phyloP scores from a whole-genome alignment of 768 basidiomycete genomes.

The Pilatotrama ljubarskyi region DNA sequence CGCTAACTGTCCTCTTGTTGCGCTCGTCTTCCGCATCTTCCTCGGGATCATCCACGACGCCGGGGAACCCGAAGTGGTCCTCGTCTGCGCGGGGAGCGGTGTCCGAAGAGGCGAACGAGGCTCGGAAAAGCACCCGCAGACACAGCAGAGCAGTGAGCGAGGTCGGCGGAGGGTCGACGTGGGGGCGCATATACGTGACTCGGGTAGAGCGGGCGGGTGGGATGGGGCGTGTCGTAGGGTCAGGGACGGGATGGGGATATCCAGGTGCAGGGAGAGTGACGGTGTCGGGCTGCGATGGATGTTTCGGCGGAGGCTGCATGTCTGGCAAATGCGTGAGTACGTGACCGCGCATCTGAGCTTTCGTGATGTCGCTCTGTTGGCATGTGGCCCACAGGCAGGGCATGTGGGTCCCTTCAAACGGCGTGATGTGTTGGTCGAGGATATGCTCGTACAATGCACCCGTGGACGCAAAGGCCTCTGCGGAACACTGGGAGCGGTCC shows the following conservation, averaged over 20 bases:
- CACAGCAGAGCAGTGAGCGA: conserved; percentile 81
- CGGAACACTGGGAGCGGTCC: conserved; percentile 60
- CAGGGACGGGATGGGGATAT: conserved; percentile 54
- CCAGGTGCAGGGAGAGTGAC: conserved; percentile 63
- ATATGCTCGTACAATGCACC: conserved; percentile 77
- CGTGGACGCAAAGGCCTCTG: conserved; percentile 47
- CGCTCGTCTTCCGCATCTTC: conserved; percentile 61
- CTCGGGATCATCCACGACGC: conserved; percentile 60
- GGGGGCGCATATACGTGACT: conserved; percentile 59
- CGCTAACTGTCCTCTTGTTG: conserved; percentile 35
- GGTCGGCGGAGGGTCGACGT: conserved; percentile 64
- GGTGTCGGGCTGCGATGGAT: conserved; percentile 71
- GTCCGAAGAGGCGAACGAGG: conserved; percentile 73
- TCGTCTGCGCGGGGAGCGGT: conserved; percentile 68
- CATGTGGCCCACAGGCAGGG: conserved; percentile 79
- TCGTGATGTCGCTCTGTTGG: conserved; percentile 45
- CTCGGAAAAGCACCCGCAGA: conserved; percentile 80
- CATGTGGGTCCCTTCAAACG: conserved; percentile 43
- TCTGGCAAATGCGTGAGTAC: conserved; percentile 76
- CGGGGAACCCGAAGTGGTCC: conserved; percentile 91
- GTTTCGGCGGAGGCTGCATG: conserved; percentile 52
- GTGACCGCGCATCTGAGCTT: conserved; percentile 59
- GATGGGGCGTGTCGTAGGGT: conserved; percentile 65
- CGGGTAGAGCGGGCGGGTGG: conserved; percentile 70
- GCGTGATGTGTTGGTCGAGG: conserved; percentile 52